These are phyloP conservation scores for Suhomyces kunorum DNA, from an alignment of 1,139 yeast species.

Conservation along the genomic window DNA sequence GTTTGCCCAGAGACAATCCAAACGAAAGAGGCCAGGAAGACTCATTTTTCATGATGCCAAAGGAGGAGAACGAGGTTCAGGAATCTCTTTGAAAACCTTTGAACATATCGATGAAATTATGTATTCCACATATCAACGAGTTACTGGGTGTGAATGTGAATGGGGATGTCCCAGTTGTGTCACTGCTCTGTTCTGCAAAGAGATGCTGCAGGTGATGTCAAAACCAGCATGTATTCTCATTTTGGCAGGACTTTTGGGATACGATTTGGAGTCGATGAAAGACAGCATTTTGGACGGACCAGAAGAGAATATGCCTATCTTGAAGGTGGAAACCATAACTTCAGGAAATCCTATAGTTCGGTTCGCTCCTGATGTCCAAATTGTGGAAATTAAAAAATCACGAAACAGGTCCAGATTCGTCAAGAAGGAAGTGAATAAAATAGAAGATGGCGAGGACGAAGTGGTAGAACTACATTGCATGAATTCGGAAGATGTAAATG, in stretches of 20 bases:
- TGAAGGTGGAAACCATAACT: slow-evolving; percentile 66
- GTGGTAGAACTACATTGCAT: too few relatives aligned
- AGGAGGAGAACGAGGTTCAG: slow-evolving; percentile 79
- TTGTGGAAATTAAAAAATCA: slow-evolving; percentile 46
- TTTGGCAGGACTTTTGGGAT: slow-evolving; percentile 51
- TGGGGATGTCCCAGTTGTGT: slow-evolving; percentile 92
- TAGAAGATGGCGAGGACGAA: slow-evolving; percentile 2
- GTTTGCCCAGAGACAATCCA: slow-evolving; percentile 69
- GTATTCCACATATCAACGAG: slow-evolving; percentile 55
- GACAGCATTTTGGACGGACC: slow-evolving; percentile 70
- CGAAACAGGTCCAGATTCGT: slow-evolving; percentile 11
- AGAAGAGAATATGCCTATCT: slow-evolving; percentile 73
- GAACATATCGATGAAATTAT: slow-evolving; percentile 71
- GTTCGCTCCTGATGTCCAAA: slow-evolving; percentile 59
- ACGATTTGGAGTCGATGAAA: slow-evolving; percentile 42
- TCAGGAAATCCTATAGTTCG: slow-evolving; percentile 54
- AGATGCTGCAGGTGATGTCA: slow-evolving; percentile 77
- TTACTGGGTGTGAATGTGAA: slow-evolving; percentile 70
- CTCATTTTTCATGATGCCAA: slow-evolving; percentile 79
- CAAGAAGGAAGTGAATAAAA: slow-evolving; percentile 2
- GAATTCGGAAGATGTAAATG: too few relatives aligned
- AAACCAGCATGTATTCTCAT: slow-evolving; percentile 85
- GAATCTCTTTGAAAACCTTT: slow-evolving; percentile 75
- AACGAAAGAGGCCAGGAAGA: slow-evolving; percentile 80
- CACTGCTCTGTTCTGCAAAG: slow-evolving; percentile 77